These are phyloP conservation scores for Colletotrichum somersetense DNA, from an alignment of 2,329 filamentous ascomycete species.

Conservation along the genomic window DNA sequence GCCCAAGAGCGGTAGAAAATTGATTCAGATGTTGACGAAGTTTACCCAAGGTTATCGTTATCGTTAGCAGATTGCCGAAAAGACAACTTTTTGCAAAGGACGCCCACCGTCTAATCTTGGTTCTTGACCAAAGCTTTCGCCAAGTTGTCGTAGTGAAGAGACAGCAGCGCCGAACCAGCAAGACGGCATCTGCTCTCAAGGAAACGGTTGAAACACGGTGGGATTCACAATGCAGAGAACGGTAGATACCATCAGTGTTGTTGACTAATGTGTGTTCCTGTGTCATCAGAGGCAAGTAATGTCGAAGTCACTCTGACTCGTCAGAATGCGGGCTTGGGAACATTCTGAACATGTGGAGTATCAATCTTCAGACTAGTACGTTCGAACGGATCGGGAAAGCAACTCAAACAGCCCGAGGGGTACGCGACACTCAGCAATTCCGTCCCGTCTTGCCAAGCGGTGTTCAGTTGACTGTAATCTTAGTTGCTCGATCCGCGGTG, in stretches of 20 bases:
- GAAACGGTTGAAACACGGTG: no score
- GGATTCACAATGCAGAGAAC: no score
- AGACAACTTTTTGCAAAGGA: background rate
- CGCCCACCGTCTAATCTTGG: background rate
- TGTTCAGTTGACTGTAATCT: background rate
- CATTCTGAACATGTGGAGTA: background rate
- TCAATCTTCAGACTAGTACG: background rate
- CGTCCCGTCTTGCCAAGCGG: background rate
- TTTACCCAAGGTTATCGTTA: background rate
- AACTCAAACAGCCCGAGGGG: background rate
- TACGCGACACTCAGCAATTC: background rate
- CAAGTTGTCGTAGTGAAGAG: background rate
- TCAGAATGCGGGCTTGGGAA: background rate
- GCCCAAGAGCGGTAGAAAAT: background rate
- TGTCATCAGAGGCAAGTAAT: background rate
- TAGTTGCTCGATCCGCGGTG: background rate
- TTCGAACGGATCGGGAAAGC: no score
- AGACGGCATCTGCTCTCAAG: background rate
- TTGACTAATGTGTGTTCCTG: background rate
- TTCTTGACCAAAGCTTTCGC: background rate
- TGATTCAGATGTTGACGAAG: slow-evolving; percentile 19
- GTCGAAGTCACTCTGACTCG: background rate
- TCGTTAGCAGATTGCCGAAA: background rate
- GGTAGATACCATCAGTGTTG: background rate
- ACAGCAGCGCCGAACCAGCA: background rate